Percentiles rank a stretch among this genome's conserved stretches.
Evolutionary conservation across 2,329 filamentous ascomycete genomes (phyloP).

Genomic region (Penicillium sp.): DNA sequence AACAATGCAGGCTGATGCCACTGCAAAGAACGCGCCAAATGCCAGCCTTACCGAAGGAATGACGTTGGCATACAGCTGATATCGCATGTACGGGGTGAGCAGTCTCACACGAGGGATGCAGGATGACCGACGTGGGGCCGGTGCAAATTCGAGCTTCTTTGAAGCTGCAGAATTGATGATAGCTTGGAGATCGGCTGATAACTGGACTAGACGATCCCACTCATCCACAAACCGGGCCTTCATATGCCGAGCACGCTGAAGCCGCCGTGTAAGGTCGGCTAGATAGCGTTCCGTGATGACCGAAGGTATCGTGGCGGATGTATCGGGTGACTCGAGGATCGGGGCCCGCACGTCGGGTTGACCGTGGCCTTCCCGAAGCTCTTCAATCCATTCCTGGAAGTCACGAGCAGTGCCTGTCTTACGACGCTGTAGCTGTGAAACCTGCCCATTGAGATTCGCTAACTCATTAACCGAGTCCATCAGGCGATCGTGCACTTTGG

Average conservation of each 20-base stretch:
- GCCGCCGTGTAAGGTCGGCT: slow-evolving; percentile 78
- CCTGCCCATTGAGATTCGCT: slow-evolving; percentile 77
- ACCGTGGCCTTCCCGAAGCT: slow-evolving; percentile 74
- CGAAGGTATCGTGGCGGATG: slow-evolving; percentile 58
- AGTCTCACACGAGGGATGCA: slow-evolving; percentile 57
- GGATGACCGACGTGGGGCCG: slow-evolving; percentile 55
- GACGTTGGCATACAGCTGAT: slow-evolving; percentile 70
- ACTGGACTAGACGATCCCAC: slow-evolving; percentile 75
- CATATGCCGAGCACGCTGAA: slow-evolving; percentile 78
- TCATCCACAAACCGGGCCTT: slow-evolving; percentile 79
- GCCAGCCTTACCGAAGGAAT: slow-evolving; percentile 66
- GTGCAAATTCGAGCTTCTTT: slow-evolving; percentile 73
- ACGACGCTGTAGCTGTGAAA: slow-evolving; percentile 72
- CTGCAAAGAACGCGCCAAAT: slow-evolving; percentile 64
- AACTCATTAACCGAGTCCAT: slow-evolving; percentile 77
- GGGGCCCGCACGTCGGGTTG: slow-evolving; percentile 59
- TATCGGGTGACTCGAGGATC: slow-evolving; percentile 35
- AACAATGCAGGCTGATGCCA: slow-evolving; percentile 78
- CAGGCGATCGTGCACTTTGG: slow-evolving; percentile 79
- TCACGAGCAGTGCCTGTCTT: slow-evolving; percentile 74
- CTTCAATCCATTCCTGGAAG: slow-evolving; percentile 94
- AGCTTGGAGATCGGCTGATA: slow-evolving; percentile 71
- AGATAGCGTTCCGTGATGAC: slow-evolving; percentile 92
- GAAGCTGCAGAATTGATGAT: slow-evolving; percentile 82
- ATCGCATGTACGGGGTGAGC: slow-evolving; percentile 77